Conservation (phyloP, 495 filamentous ascomycete species). For the Daldinia decipiens region DNA sequence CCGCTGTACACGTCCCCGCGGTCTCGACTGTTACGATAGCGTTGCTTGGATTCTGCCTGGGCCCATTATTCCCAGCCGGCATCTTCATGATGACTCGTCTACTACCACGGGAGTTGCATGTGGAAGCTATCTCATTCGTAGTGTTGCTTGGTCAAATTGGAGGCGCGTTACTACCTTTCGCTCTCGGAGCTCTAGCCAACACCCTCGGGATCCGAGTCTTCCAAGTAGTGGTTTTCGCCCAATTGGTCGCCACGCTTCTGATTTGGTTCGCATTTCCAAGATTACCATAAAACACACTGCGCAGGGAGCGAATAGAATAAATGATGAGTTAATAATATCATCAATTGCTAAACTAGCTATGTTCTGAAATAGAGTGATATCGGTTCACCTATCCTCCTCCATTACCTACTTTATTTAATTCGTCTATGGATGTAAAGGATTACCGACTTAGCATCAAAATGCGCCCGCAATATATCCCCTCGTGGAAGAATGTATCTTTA, state of each 20-base stretch:
- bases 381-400: not conserved
- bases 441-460: not conserved
- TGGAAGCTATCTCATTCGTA: constrained; percentile 75
- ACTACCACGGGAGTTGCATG: constrained; percentile 72
- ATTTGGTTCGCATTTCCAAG: constrained; percentile 54
- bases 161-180: constrained; percentile 75
- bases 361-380: not conserved
- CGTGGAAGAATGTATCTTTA: not conserved
- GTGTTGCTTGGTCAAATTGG: constrained; percentile 74
- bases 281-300: constrained; percentile 10
- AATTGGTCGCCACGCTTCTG: constrained; percentile 61
- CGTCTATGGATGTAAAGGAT: not conserved
- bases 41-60: constrained; percentile 72
- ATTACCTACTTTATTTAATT: not conserved
- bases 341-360: not conserved
- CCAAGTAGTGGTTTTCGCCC: constrained; percentile 70
- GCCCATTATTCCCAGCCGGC: constrained; percentile 73
- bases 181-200: constrained; percentile 76
- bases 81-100: constrained; percentile 72
- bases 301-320: not conserved
- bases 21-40: constrained; percentile 69
- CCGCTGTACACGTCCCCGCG: constrained; percentile 70
- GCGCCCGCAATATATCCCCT: not conserved
- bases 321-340: not conserved
- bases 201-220: constrained; percentile 72